Conservation (phyloP, 768 basidiomycete genomes). For the Sarcomyxa edulis region DNA sequence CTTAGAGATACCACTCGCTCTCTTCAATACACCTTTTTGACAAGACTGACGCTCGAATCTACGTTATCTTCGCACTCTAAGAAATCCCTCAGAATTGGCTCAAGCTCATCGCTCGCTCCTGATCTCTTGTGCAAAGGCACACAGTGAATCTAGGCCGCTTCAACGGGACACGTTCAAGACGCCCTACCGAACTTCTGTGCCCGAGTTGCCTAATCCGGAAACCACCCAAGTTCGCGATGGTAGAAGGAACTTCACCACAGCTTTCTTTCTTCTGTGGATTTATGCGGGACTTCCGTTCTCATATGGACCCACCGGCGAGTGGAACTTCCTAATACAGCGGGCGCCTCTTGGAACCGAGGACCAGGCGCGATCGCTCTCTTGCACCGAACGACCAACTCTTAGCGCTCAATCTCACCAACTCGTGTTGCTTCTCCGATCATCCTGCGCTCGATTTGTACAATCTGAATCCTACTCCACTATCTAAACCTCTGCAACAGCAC, state of each 20-base stretch:
- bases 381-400: too few species aligned
- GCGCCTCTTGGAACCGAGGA: too few species aligned
- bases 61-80: slow-evolving; percentile 55
- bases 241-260: too few species aligned
- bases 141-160: slow-evolving; percentile 66
- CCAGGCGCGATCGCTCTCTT: too few species aligned
- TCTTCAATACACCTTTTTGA: slow-evolving; percentile 2
- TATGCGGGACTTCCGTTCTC: too few species aligned
- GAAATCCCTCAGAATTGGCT: too few species aligned
- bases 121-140: too few species aligned
- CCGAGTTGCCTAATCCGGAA: slow-evolving; percentile 52
- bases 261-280: too few species aligned
- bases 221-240: too few species aligned
- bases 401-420: slow-evolving; percentile 47
- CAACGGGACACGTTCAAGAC: slow-evolving; percentile 57
- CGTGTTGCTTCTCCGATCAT: slow-evolving; percentile 70
- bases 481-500: slow-evolving; percentile 52
- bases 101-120: too few species aligned
- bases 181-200: slow-evolving; percentile 37
- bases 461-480: slow-evolving; percentile 68
- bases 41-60: slow-evolving; percentile 18
- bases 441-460: slow-evolving; percentile 45
- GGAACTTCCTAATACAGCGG: too few species aligned
- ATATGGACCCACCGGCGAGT: too few species aligned
- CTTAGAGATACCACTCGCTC: not conserved